Percentiles rank a stretch among this genome's conserved stretches.
Evolutionary conservation across 2,329 filamentous ascomycete species (phyloP).

Genomic region (Microcyclospora tardicrescens): DNA sequence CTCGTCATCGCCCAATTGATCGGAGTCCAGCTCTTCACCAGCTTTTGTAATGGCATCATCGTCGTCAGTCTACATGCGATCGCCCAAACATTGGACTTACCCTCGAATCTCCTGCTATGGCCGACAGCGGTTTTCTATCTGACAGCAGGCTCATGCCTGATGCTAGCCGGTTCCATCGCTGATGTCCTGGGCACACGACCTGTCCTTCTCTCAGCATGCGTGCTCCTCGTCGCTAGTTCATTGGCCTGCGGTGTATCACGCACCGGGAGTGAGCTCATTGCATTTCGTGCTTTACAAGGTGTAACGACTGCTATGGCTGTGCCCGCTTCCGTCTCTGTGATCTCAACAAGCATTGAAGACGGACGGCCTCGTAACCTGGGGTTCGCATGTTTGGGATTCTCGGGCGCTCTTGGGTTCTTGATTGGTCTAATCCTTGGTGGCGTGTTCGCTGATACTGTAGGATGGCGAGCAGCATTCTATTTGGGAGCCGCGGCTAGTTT

Average conservation of each 20-base stretch:
- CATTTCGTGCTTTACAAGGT: slow-evolving; percentile 13
- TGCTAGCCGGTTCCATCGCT: slow-evolving; percentile 38
- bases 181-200: slow-evolving; percentile 37
- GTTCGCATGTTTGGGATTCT: slow-evolving; percentile 38
- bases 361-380: slow-evolving; percentile 38
- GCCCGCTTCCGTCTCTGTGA: slow-evolving; percentile 37
- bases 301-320: slow-evolving; percentile 15
- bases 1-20: slow-evolving; percentile 6
- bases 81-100: neutral
- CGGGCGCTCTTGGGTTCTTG: slow-evolving; percentile 40
- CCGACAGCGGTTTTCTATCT: slow-evolving; percentile 24
- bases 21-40: slow-evolving; percentile 5
- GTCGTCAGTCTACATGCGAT: slow-evolving; percentile 9
- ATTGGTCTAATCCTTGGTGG: slow-evolving; percentile 40
- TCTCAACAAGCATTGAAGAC: slow-evolving; percentile 33
- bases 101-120: slow-evolving; percentile 3
- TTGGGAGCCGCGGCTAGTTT: slow-evolving; percentile 33
- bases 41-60: slow-evolving; percentile 10
- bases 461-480: slow-evolving; percentile 42
- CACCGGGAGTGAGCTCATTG: slow-evolving; percentile 20
- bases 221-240: slow-evolving; percentile 32
- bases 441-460: slow-evolving; percentile 34
- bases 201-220: slow-evolving; percentile 35
- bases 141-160: slow-evolving; percentile 36
- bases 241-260: slow-evolving; percentile 31